Percentiles rank a stretch among this genome's conserved stretches.
phyloP scores from a whole-genome alignment of 2,329 filamentous ascomycete genomes.

The Penicillium sp. region DNA sequence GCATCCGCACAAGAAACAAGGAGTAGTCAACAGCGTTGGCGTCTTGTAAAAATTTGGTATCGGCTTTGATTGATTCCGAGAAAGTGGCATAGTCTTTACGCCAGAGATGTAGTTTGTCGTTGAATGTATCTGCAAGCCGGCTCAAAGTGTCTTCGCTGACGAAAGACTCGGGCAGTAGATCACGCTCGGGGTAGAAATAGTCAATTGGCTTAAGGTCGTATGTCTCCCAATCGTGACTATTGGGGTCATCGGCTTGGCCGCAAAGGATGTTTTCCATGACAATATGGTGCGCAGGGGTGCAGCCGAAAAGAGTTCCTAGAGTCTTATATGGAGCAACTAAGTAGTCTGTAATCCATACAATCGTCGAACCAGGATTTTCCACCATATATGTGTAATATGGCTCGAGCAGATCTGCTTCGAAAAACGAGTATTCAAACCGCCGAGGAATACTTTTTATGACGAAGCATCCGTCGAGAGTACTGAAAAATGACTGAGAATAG shows the following conservation, averaged over 20 bases:
- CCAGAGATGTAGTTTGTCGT: conserved; percentile 62
- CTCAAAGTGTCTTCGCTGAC: conserved; percentile 65
- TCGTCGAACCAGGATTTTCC: conserved; percentile 57
- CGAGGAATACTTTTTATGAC: conserved; percentile 71
- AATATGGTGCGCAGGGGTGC: conserved; percentile 69
- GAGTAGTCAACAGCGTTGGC: conserved; percentile 74
- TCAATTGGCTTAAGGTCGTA: conserved; percentile 73
- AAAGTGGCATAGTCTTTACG: conserved; percentile 58
- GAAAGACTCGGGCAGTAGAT: conserved; percentile 64
- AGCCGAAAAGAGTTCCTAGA: conserved; percentile 60
- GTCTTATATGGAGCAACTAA: conserved; percentile 57
- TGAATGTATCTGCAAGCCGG: conserved; percentile 66
- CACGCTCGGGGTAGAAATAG: conserved; percentile 75
- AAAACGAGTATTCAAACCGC: conserved; percentile 69
- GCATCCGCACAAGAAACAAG: conserved; percentile 66
- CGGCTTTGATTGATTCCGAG: conserved; percentile 55
- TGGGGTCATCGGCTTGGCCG: conserved; percentile 52
- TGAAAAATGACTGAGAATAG: conserved; percentile 62
- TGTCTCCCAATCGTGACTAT: conserved; percentile 61
- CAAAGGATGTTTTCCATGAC: conserved; percentile 75
- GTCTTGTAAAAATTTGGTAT: conserved; percentile 63
- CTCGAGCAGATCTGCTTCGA: conserved; percentile 63
- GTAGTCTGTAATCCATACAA: conserved; percentile 72
- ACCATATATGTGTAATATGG: conserved; percentile 67
- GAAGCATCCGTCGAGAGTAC: conserved; percentile 64